These are phyloP conservation scores for Cladophialophora psammophila DNA, from an alignment of 2,329 filamentous ascomycete genomes.

Conservation along the genomic window DNA sequence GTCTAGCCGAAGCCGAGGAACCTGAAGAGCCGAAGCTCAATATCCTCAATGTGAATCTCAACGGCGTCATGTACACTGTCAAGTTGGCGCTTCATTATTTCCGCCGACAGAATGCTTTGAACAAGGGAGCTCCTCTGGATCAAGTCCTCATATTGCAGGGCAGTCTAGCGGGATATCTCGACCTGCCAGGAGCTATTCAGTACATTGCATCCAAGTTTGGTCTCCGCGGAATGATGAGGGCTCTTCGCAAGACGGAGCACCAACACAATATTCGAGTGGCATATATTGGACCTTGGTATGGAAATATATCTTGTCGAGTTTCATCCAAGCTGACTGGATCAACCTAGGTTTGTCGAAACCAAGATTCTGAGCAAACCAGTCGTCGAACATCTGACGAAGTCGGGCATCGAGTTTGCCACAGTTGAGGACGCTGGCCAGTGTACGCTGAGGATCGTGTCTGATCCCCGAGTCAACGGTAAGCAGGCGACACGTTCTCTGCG, in stretches of 20 bases:
- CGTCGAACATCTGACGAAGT: conserved; percentile 39
- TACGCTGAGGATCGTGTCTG: conserved; percentile 31
- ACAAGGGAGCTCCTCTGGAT: conserved; percentile 39
- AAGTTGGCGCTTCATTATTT: conserved; percentile 47
- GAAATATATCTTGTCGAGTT: neutral
- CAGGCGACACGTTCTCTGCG: neutral
- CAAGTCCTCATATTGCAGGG: conserved; percentile 46
- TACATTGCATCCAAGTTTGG: conserved; percentile 50
- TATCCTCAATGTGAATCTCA: conserved; percentile 43
- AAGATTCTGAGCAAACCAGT: conserved; percentile 44
- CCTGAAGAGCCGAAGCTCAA: conserved; percentile 45
- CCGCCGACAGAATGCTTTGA: conserved; percentile 40
- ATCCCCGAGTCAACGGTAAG: conserved; percentile 35
- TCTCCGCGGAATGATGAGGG: conserved; percentile 50
- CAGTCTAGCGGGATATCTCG: conserved; percentile 47
- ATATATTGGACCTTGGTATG: conserved; percentile 50
- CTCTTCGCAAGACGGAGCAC: conserved; percentile 43
- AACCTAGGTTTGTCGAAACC: conserved; percentile 46
- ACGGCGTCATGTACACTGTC: conserved; percentile 37
- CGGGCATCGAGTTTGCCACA: conserved; percentile 29
- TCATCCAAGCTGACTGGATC: neutral
- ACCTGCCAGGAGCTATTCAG: conserved; percentile 44
- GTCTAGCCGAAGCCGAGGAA: conserved; percentile 36
- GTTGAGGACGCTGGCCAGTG: conserved; percentile 34
- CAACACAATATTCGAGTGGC: conserved; percentile 52